Evolutionary conservation across 108 stramenopile species (phyloP), one percentile per base, ranked within the genome.

Genomic region (Bacterosira constricta): DNA sequence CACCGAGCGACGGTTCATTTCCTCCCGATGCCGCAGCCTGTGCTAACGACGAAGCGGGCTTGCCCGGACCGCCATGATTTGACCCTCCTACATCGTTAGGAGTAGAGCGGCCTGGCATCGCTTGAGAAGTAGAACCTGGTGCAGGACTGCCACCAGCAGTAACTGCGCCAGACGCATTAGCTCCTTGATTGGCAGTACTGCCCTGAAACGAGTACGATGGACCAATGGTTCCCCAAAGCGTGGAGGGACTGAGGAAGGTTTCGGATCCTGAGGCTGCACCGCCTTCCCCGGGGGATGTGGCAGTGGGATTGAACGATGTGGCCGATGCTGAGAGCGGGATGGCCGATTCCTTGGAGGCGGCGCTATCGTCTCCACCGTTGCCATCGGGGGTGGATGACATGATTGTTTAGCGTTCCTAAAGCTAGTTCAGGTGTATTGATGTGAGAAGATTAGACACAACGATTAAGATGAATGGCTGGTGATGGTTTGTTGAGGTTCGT

Each of bases 211-310:
- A 62, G 39, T 42, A 63, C 29, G 61, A 62, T 44, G 69, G 79
- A 17, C 72, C 67, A 26, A 80, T 80, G 44, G 79, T 67, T 5
- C 79, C 79, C 79, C 79, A 80, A 1, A 80, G 67, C 0, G 60
- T 27, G 25, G 66, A 59, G 15, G 49, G n/a, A 20, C 18, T 27
- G 35, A 45, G 25, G 58, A 17, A n/a, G 26, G 34, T 5, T 6
- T 54, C 20, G 34, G 52, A 39, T 29, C 45, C 59, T 11, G 29
- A n/a, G 50, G 71, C 41, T 10, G 71, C 53, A 18, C 56, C 49
- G 30, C 62, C 49, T 63, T 38, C 56, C 54, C 31, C 56, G 73
- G 86, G 83, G 44, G 56, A 36, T 26, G 77, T 18, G 12, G 73
- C 73, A 52, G 81, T 70, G 27, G 73, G 56, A 20, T 85, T 85